Base-by-base conservation (phyloP, 768 basidiomycete genomes). In the Mycena leptocephala region DNA sequence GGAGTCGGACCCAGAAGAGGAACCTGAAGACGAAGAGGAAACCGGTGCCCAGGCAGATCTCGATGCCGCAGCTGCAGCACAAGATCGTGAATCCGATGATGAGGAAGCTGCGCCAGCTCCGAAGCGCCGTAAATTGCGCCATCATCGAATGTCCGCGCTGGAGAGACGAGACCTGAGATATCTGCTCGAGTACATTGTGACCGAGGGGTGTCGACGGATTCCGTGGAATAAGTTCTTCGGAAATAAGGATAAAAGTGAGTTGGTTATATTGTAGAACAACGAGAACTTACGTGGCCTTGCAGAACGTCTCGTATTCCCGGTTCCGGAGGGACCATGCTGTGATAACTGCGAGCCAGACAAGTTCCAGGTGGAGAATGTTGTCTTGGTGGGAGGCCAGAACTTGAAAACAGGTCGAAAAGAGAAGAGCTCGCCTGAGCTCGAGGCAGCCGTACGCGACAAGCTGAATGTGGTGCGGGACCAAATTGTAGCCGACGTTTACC, bases 261-360 rank as follows among this genome's bases (percentile, higher is more conserved):
- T 9, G 5, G 16, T n/a, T 39, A 5, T 26, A 8, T 1, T 24
- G 22, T 11, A n/a, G n/a, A n/a, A n/a, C n/a, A 6, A 11, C 4
- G 10, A 8, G 9, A 56, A n/a, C n/a, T n/a, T n/a, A n/a, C n/a
- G n/a, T n/a, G n/a, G n/a, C 22, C n/a, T n/a, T 48, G 30, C 43
- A 66, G 64, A 51, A 20, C 11, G 18, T n/a, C 41, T 59, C 16
- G 30, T 14, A 26, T 37, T 53, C 10, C 62, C 51, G 1, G 51
- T 56, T 30, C 51, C 63, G 8, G 41, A 55, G 16, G 61, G 37
- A 3, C 59, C 55, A 7, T 76, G 75, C 35, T 76, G 75, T 32
- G 75, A 76, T 28, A 71, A 71, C 32, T 76, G 75, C 37, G 37
- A 46, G 2, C 71, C 76, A 35, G 72, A 66, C 1, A 4, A n/a